Evolutionary conservation across 495 filamentous ascomycete genomes (phyloP), one percentile per base, ranked within the genome.

Genomic region (Trichodelitschia bisporula): DNA sequence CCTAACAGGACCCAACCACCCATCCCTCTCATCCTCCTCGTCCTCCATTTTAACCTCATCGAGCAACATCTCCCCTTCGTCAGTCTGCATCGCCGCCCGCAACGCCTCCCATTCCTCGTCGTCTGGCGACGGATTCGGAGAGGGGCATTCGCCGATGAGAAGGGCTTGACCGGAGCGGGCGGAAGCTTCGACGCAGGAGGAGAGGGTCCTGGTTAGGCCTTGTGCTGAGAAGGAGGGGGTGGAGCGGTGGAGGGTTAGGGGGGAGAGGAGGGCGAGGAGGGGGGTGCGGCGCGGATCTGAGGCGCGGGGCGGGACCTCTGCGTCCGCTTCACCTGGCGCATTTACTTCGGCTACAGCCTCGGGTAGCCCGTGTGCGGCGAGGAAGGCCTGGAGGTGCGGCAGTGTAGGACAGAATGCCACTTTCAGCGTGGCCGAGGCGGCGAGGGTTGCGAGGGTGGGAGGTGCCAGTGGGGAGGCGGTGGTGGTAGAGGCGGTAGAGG

Each of bases 181-280:
- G n/a, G n/a, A n/a, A n/a, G 66, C 56, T 40, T 89, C 80, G 17
- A 83, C 65, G 4, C 72, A 50, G 15, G 50, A 47, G 8, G 80
- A 63, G 11, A 76, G 54, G 3, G 70, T 77, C 41, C 68, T 64
- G 30, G 65, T 65, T 3, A 92, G 47, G 0, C 79, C 82, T 46
- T 90, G 80, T 16, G 72, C 78, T 26, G 75, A 82, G 59, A 74
- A 83, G 41, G 86, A 77, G 33, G 65, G 64, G 3, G 76, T 83
- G 17, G 57, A 49, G n/a, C 56, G 56, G 50, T 91, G 82, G 20
- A 78, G 46, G 18, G 55, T 48, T 8, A 89, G 40, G 27, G 73
- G 55, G 32, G 77, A 66, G 36, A 77, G 63, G 8, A 83, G 47
- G 9, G 69, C 57, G 10, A 91, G 48, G 15, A 64, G 43, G 11